A percentile compares a stretch with the other conserved stretches of the same genome.
Conservation (phyloP, 2,329 filamentous ascomycete genomes). For the Acephala macrosclerotiorum region DNA sequence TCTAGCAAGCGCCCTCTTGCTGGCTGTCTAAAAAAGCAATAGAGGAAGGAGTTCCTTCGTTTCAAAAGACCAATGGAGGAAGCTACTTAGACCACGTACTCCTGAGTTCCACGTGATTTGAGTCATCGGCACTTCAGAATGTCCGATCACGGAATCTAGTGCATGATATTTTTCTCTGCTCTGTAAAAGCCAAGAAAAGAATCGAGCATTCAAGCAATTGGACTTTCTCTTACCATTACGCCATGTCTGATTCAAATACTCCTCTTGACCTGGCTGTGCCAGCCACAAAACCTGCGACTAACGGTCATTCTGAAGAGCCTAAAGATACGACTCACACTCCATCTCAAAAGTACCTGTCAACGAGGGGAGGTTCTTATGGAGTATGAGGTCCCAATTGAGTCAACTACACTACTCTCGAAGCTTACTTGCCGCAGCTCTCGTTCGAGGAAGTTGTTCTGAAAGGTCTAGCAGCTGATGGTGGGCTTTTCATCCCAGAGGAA, state of each 20-base stretch:
- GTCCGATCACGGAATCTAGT: neutral
- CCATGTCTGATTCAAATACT: constrained; percentile 31
- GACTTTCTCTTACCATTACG: neutral
- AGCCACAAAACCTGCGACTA: constrained; percentile 29
- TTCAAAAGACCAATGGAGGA: neutral
- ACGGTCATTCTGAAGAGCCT: constrained; percentile 24
- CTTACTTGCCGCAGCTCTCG: constrained; percentile 66
- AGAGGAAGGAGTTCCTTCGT: neutral
- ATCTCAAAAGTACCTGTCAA: constrained; percentile 69
- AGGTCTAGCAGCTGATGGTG: constrained; percentile 19
- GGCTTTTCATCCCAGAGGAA: constrained; percentile 26
- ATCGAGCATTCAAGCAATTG: neutral
- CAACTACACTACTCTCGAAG: constrained; percentile 22
- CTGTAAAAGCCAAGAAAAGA: neutral
- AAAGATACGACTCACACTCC: constrained; percentile 48
- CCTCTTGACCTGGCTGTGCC: constrained; percentile 36
- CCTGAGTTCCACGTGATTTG: neutral
- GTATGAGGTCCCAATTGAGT: constrained; percentile 49
- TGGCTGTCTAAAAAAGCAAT: neutral
- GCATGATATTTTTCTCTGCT: neutral
- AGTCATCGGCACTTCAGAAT: constrained; percentile 1
- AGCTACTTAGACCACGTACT: neutral
- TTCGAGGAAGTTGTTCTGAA: constrained; percentile 76
- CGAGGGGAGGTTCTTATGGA: constrained; percentile 67
- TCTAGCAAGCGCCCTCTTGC: too few species aligned